phyloP scores from a whole-genome alignment of 2,329 filamentous ascomycete genomes.

The Biscogniauxia sp. region DNA sequence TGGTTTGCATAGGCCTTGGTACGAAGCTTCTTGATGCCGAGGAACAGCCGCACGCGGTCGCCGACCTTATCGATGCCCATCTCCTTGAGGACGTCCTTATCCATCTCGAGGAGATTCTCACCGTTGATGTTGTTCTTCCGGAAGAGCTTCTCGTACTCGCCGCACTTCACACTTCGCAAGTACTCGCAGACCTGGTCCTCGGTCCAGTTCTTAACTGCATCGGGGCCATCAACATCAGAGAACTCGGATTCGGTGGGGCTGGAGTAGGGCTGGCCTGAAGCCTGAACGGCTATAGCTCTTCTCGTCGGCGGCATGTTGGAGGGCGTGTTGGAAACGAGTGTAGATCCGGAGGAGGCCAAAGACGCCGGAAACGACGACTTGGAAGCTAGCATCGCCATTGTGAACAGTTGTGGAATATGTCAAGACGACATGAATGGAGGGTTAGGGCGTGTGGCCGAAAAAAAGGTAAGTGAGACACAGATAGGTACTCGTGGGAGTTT shows the following conservation, averaged over 20 bases:
- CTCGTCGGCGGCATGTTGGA: constrained; percentile 50
- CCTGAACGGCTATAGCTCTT: constrained; percentile 49
- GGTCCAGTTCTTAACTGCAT: constrained; percentile 81
- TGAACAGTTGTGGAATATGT: constrained; percentile 16
- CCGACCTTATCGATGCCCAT: constrained; percentile 98
- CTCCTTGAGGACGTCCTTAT: constrained; percentile 93
- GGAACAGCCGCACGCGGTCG: constrained; percentile 86
- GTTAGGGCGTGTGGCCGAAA: constrained; percentile 2
- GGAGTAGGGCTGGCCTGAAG: constrained; percentile 58
- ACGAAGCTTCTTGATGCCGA: constrained; percentile 79
- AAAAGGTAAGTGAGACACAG: constrained; percentile 2
- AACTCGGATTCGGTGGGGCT: constrained; percentile 94
- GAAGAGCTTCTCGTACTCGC: constrained; percentile 90
- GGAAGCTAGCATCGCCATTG: constrained; percentile 76
- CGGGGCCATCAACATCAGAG: constrained; percentile 74
- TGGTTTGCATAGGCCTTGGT: constrained; percentile 74
- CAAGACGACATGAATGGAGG: constrained; percentile 18
- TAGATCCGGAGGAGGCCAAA: constrained; percentile 45
- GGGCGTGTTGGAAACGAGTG: constrained; percentile 45
- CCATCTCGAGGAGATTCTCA: constrained; percentile 93
- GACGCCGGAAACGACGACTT: constrained; percentile 67
- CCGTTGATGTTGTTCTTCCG: constrained; percentile 94
- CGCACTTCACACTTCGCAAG: constrained; percentile 85
- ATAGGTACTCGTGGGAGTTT: not conserved
- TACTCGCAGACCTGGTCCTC: constrained; percentile 91